Base-by-base conservation (phyloP, 768 basidiomycete genomes). In the Crepidotus variabilis region DNA sequence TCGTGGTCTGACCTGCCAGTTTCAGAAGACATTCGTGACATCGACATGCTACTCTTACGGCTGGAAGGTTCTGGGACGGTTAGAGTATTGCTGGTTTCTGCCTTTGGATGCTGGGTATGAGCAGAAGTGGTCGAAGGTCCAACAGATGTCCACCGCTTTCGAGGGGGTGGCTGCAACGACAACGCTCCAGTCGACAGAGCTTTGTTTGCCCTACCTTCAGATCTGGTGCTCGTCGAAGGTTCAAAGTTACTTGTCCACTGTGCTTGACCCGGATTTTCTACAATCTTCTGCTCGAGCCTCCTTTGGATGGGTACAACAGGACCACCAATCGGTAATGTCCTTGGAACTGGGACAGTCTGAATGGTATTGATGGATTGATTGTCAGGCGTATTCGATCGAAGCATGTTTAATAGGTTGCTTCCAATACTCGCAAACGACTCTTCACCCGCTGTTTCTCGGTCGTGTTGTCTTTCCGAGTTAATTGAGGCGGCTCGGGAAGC, bases 371-470 rank as follows among this genome's bases (percentile, higher is more conserved):
- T 50, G 13, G 65, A 60, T 39, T 67, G 67, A 32, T 60, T 58
- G 47, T 75, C 72, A 18, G 71, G 65, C 45, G 71, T 67, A 55
- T 69, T 76, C 21, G 75, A 71, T 36, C 80, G 73, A 48, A 81
- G 67, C 75, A 80, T 81, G 58, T 72, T 75, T 43, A 86, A 68
- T 34, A 88, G 71, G 61, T 76, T 84, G 36, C 70, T 80, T 8
- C 84, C 83, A 60, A 74, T 81, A 35, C 76, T 76, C 22, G 76
- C 73, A 56, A 87, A 86, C 9, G 85, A 85, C 14, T 84, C 84
- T 52, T 84, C 74, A 11, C 65, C 67, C 8, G 51, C 61, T 65
- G 60, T 74, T 33, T 64, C 70, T 57, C 65, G 74, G 48, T 63
- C 72, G 28, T 59, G 69, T 34, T 58, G 61, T 23, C 61, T 60